These are phyloP conservation scores for Cryoendolithus antarcticus DNA, from an alignment of 2,329 filamentous ascomycete genomes.

Conservation along the genomic window DNA sequence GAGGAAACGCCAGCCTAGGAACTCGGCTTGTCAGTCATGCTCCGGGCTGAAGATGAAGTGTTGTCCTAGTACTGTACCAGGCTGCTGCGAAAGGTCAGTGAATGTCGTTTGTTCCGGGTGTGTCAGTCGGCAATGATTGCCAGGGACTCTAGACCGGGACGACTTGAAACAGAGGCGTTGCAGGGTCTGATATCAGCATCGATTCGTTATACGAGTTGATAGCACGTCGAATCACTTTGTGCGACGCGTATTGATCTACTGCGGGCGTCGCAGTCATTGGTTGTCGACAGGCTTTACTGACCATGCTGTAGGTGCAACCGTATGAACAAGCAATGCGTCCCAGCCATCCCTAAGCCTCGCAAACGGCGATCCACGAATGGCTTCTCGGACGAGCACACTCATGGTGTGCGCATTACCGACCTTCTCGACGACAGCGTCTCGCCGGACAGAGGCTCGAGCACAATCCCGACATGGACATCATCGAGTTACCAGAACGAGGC, in stretches of 20 bases:
- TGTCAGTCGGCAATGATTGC: background rate
- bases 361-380: constrained; percentile 13
- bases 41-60: constrained; percentile 18
- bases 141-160: no score
- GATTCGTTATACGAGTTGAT: background rate
- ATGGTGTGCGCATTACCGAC: constrained; percentile 11
- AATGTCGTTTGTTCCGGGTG: background rate
- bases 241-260: background rate
- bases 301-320: constrained; percentile 14
- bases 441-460: background rate
- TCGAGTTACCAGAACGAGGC: background rate
- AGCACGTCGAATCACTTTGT: background rate
- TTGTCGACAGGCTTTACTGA: constrained; percentile 6
- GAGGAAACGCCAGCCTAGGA: constrained; percentile 17
- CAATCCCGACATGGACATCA: background rate
- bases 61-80: constrained; percentile 4
- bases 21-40: constrained; percentile 17
- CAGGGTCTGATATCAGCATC: constrained; percentile 1
- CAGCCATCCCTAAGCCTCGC: constrained; percentile 16
- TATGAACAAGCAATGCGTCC: constrained; percentile 15
- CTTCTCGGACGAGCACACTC: constrained; percentile 9
- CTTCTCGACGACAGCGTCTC: constrained; percentile 4
- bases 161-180: no score
- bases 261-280: background rate
- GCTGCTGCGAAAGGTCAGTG: constrained; percentile 8